A percentile compares a stretch with the other conserved stretches of the same genome.
phyloP scores from a whole-genome alignment of 129 eudicot species.

The Lactuca sativa region DNA sequence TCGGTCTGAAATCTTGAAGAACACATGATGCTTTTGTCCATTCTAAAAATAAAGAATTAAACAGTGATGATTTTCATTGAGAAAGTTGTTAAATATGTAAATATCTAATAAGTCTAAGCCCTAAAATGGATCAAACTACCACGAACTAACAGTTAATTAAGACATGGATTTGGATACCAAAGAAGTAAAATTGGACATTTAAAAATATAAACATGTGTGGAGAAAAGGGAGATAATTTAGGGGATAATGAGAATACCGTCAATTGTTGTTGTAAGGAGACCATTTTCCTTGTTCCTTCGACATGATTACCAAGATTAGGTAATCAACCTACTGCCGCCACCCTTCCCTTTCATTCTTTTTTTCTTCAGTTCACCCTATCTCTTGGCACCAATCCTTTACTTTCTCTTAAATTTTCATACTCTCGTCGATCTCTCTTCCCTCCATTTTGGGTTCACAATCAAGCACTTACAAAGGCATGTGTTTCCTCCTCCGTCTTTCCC shows the following conservation, averaged over 20 bases:
- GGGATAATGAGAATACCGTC: conserved; percentile 40
- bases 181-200: not conserved
- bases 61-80: not conserved
- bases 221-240: not conserved
- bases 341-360: too few species aligned
- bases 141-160: not conserved
- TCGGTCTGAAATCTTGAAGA: conserved; percentile 99
- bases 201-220: not conserved
- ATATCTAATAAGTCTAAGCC: conserved; percentile 23
- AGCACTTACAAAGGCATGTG: too few species aligned
- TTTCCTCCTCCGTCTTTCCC: too few species aligned
- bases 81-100: not conserved
- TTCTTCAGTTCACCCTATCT: too few species aligned
- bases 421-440: too few species aligned
- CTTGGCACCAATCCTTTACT: too few species aligned
- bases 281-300: conserved; percentile 62
- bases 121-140: conserved; percentile 2
- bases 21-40: conserved; percentile 86
- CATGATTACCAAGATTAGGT: conserved; percentile 27
- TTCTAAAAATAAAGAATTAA: conserved; percentile 43
- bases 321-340: too few species aligned
- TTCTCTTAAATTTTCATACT: too few species aligned
- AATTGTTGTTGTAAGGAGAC: conserved; percentile 83
- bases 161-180: not conserved
- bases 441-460: too few species aligned